Evolutionary conservation across 1,284 basidiomycete genomes (phyloP), one percentile per base, ranked within the genome.

Genomic region (Thecaphora thlaspeos): DNA sequence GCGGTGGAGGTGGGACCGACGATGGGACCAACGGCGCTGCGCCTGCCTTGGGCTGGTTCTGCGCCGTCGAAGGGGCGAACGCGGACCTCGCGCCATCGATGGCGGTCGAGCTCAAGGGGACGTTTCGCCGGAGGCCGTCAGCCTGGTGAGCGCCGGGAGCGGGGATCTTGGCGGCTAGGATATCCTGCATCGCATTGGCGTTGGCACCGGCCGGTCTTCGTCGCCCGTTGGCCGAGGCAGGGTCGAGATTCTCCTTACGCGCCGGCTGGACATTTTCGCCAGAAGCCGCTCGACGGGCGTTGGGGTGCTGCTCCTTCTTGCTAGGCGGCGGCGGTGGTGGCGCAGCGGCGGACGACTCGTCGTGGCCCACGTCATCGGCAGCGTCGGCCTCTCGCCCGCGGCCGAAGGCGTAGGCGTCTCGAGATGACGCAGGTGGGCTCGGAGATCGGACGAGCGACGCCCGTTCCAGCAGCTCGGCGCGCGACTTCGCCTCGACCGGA

Each of bases 401-500:
- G 15, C 4, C 32, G 26, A 28, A 5, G 26, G 26, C 26, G 5
- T 11, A 11, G 11, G 26, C 7, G 11, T 28, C 26, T 5, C 7
- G 7, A 28, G 11, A 11, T 5, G 26, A 28, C 32, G 18, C 14
- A 4, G 14, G 10, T 1, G 63, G 63, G 21, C 47, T 50, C 18
- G 63, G 63, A 4, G 63, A 66, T 1, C 58, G 48, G 21, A 66
- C 63, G 10, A 66, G 45, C 0, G 63, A 66, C 2, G 63, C 63
- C 2, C 59, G 46, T 37, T 66, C 63, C 59, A 61, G 55, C 47
- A 66, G 58, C 43, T 58, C 52, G 0, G 58, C 63, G 19, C 63
- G 41, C 30, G 57, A 50, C 45, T 51, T 58, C 15, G 54, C 55
- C 48, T 59, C 55, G 26, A 58, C 48, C 1, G 59, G 51, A 45